Evolutionary conservation across 2,329 filamentous ascomycete genomes (phyloP), one percentile per base, ranked within the genome.

Genomic region (Aspergillus hortae): DNA sequence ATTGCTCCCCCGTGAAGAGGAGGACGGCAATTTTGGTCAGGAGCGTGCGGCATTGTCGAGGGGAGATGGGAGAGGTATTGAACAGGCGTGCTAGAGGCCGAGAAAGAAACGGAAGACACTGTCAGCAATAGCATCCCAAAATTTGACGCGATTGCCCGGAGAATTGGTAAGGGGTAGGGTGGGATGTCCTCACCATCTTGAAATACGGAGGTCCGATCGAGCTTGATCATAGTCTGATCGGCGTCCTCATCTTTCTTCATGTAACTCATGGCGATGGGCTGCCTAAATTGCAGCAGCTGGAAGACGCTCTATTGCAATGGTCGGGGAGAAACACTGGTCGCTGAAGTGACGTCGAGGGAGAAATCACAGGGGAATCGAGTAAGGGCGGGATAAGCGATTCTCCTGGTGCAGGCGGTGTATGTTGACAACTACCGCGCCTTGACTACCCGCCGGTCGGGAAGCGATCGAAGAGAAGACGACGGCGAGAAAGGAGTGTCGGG

Each of bases 171-270:
- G 56, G 53, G 52, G 49, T 40, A 32, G 42, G 27, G 14, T 40
- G 38, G 47, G 32, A 21, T 35, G 30, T 32, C 23, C 79, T 70
- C 76, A 96, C 94, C 94, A 87, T 99, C 94, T 80, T 97, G 94
- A 75, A 97, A 97, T 61, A 99, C 94, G 66, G 92, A 91, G 52
- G 92, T 96, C 68, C 95, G 88, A 79, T 99, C 94, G 67, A 97
- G 90, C 83, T 92, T 95, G 81, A 97, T 88, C 79, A 97, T 83
- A 70, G 89, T 87, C 72, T 87, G 84, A 72, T 96, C 92, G 70
- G 87, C 90, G 80, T 99, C 94, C 82, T 97, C 94, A 76, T 99
- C 92, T 82, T 96, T 97, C 80, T 99, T 99, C 80, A 92, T 87
- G 84, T 94, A 95, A 77, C 88, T 94, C 92, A 96, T 96, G 21